Base-by-base conservation (phyloP, 331 rosid species). In the Pyracantha coccinea region DNA sequence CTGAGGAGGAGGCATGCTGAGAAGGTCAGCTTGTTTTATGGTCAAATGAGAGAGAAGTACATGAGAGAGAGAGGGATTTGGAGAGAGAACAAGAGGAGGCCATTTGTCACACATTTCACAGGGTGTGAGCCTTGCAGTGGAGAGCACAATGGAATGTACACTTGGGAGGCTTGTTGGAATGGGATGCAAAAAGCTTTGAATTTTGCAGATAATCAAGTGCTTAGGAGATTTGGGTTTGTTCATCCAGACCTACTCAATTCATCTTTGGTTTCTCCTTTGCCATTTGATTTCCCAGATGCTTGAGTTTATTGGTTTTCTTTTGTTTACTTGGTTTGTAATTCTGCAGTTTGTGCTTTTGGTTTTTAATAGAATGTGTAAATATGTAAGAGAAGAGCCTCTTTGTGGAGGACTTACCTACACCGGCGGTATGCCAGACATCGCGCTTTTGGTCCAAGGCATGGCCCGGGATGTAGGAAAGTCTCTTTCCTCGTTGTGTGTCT, bases 91-190 rank as follows among this genome's bases (percentile, higher is more conserved):
- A 77, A 71, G 88, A 82, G 93, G 54, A 85, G 96, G 72, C 97
- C 98, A 5, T 92, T 92, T n/a, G 80, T 92, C 3, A 90, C 98
- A 1, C 98, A 92, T 63, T 92, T 92, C 65, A 92, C 98, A 0
- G 98, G 98, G 0, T 92, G 98, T 33, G 96, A 92, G 55, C 98
- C 98, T 0, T 92, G 98, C 31, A 89, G 97, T 68, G 98, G 98
- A 5, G 67, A 86, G 47, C 89, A 84, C 67, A 93, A 89, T 53
- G 75, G 83, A 19, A 85, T 65, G 91, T 91, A 91, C 52, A 69
- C 87, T 0, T 92, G 85, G 14, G 74, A 86, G 4, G 78, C 86
- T 3, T 91, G 98, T 55, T 89, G 97, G 98, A 89, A 93, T n/a
- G 93, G 96, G 4, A 93, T 90, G 98, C 83, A 65, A 0, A 85